A percentile compares a stretch with the other conserved stretches of the same genome.
These are phyloP conservation scores for Aegilops speltoides DNA, from an alignment of 176 grass and related monocot genomes.

Conservation along the genomic window DNA sequence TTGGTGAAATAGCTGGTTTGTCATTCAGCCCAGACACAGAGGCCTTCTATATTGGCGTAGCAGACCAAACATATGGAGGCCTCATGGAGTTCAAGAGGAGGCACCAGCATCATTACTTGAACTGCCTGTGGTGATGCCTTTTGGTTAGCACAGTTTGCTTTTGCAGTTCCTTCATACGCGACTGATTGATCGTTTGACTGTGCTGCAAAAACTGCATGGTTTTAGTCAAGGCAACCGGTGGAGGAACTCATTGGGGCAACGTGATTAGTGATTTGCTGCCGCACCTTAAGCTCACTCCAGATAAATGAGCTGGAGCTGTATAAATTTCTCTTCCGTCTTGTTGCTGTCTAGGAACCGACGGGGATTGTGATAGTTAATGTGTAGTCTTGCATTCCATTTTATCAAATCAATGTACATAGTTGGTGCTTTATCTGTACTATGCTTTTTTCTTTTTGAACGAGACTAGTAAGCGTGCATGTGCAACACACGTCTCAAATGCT, in stretches of 20 bases:
- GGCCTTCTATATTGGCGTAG: constrained; percentile 71
- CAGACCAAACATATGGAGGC: constrained; percentile 75
- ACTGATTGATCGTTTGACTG: neutral
- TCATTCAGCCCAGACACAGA: constrained; percentile 77
- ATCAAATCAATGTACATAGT: constrained; percentile 37
- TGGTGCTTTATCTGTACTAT: constrained; percentile 1
- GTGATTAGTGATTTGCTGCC: constrained; percentile 24
- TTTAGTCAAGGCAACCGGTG: neutral
- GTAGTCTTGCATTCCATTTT: constrained; percentile 26
- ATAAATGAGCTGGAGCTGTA: constrained; percentile 30
- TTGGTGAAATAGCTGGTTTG: constrained; percentile 83
- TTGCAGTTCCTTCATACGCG: neutral
- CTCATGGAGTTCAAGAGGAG: constrained; percentile 69
- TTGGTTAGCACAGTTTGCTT: neutral
- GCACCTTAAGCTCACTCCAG: constrained; percentile 16
- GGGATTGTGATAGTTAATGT: constrained; percentile 25
- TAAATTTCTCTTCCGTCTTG: constrained; percentile 11
- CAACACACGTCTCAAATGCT: too few relatives aligned
- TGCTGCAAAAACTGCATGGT: neutral
- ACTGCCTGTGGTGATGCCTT: constrained; percentile 45
- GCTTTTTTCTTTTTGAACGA: neutral
- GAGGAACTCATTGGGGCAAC: neutral
- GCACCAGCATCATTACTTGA: constrained; percentile 56
- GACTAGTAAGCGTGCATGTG: too few relatives aligned
- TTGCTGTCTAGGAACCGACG: constrained; percentile 11